A percentile compares a stretch with the other conserved stretches of the same genome.
phyloP scores from a whole-genome alignment of 305 asterid species.

The Stenogyne calaminthoides region DNA sequence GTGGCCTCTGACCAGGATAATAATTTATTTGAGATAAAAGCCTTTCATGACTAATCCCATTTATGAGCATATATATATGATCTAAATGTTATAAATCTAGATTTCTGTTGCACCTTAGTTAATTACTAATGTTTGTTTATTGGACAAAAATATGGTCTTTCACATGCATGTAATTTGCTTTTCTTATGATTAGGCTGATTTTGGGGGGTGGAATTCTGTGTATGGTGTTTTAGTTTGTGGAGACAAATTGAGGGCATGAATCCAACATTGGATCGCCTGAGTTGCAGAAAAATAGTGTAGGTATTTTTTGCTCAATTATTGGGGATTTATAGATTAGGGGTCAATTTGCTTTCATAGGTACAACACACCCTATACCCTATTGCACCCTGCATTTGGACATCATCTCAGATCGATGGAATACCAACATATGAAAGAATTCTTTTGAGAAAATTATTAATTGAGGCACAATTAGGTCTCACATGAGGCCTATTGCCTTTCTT shows the following conservation, averaged over 20 bases:
- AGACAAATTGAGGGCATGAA: constrained; percentile 20
- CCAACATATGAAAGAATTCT: too few relatives aligned
- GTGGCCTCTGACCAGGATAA: constrained; percentile 10
- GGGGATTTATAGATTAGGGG: not conserved
- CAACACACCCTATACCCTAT: not conserved
- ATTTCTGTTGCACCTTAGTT: too few relatives aligned
- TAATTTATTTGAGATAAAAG: not conserved
- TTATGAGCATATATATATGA: too few relatives aligned
- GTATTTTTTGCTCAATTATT: constrained; percentile 15
- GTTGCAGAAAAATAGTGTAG: not conserved
- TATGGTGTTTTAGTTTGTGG: constrained; percentile 19
- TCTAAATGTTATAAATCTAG: too few relatives aligned
- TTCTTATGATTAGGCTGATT: too few relatives aligned
- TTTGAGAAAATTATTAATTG: too few relatives aligned
- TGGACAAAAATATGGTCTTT: too few relatives aligned
- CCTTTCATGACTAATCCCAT: not conserved
- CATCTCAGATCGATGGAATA: too few relatives aligned
- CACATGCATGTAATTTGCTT: too few relatives aligned
- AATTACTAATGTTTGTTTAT: too few relatives aligned
- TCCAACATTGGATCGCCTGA: not conserved
- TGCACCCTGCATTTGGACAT: not conserved
- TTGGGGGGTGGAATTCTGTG: not conserved
- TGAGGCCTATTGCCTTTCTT: too few relatives aligned
- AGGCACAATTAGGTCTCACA: too few relatives aligned
- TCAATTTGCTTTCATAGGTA: constrained; percentile 25